These are phyloP conservation scores for Sporisorium graminicola DNA, from an alignment of 1,284 basidiomycete species.

Conservation along the genomic window DNA sequence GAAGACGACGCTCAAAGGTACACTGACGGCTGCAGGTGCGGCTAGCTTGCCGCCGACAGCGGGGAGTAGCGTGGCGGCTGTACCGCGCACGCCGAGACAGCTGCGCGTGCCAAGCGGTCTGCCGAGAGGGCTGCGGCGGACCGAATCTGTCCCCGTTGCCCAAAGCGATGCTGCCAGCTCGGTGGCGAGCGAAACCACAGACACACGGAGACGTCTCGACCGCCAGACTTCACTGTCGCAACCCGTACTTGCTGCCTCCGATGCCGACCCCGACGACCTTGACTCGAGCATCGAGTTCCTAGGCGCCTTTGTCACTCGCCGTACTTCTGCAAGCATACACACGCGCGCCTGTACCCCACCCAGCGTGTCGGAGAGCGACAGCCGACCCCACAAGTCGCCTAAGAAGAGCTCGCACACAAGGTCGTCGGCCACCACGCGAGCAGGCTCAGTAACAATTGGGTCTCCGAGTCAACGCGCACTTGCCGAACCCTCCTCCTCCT, in stretches of 20 bases:
- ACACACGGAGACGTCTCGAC: background rate
- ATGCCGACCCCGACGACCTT: slow-evolving; percentile 1
- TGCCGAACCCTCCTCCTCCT: background rate
- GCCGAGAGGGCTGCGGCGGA: slow-evolving; percentile 16
- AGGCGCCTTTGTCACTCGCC: slow-evolving; percentile 10
- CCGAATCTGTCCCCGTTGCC: slow-evolving; percentile 20
- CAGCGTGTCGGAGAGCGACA: background rate
- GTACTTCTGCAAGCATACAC: slow-evolving; percentile 2
- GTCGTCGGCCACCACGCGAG: too few relatives aligned
- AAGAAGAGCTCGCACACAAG: slow-evolving; percentile 5
- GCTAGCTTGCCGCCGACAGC: background rate
- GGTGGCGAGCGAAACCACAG: background rate
- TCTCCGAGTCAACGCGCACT: slow-evolving; percentile 6
- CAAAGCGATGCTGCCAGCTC: background rate
- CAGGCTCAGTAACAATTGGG: background rate
- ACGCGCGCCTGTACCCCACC: slow-evolving; percentile 8
- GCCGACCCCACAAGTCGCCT: slow-evolving; percentile 17
- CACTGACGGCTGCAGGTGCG: background rate
- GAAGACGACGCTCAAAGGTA: background rate
- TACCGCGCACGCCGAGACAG: slow-evolving; percentile 16
- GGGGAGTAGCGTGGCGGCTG: background rate
- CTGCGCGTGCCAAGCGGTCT: slow-evolving; percentile 18
- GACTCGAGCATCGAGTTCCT: slow-evolving; percentile 43
- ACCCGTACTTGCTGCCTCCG: background rate
- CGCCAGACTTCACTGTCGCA: slow-evolving; percentile 8